Conservation (phyloP, 1,139 yeast genomes). For the Diutina siamensis region DNA sequence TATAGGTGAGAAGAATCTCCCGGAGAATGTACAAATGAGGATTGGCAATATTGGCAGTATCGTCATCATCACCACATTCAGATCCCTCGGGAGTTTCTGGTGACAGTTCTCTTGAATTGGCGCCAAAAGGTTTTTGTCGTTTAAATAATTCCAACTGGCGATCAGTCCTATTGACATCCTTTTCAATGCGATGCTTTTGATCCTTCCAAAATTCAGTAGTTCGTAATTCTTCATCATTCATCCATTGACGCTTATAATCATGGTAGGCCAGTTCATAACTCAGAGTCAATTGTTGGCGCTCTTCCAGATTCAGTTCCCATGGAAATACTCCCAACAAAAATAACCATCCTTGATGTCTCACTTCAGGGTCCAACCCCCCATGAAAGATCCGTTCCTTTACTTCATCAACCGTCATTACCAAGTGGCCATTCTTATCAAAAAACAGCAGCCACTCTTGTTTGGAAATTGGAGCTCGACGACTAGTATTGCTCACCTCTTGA, state of each 20-base stretch:
- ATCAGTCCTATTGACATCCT: conserved; percentile 90
- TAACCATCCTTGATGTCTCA: conserved; percentile 74
- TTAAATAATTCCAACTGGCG: conserved; percentile 54
- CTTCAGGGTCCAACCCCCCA: conserved; percentile 59
- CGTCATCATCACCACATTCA: conserved; percentile 31
- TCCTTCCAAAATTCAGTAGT: conserved; percentile 73
- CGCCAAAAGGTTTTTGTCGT: conserved; percentile 15
- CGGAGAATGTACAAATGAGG: conserved; percentile 62
- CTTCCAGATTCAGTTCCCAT: conserved; percentile 73
- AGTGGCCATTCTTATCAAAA: conserved; percentile 69
- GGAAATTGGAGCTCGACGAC: conserved; percentile 55
- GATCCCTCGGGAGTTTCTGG: conserved; percentile 36
- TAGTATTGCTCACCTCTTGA: conserved; percentile 47
- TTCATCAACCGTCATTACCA: conserved; percentile 62
- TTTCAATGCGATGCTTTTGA: conserved; percentile 80
- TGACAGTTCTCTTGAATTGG: conserved; percentile 17
- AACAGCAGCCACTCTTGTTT: conserved; percentile 75
- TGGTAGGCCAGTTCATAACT: conserved; percentile 56
- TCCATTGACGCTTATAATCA: conserved; percentile 58
- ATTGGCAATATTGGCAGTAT: conserved; percentile 42
- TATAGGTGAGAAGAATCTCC: conserved; percentile 75
- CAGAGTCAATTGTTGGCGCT: conserved; percentile 45
- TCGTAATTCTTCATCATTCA: conserved; percentile 43
- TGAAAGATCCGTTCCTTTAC: conserved; percentile 78
- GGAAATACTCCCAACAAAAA: conserved; percentile 76